Conservation (phyloP, 2,329 filamentous ascomycete species). For the Colletotrichum agaves region DNA sequence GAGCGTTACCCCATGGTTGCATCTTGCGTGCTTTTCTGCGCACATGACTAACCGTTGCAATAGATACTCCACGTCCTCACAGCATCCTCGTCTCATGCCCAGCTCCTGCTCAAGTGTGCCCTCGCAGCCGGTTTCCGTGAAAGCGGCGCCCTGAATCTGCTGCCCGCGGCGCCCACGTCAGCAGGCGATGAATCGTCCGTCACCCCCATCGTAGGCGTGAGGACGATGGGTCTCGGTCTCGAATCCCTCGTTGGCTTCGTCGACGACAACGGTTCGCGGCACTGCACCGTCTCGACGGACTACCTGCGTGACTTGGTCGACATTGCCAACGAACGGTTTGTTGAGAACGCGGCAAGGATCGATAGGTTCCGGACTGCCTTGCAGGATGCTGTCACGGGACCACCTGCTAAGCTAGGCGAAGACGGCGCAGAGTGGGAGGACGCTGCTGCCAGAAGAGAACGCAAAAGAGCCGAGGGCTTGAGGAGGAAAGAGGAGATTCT, state of each 20-base stretch:
- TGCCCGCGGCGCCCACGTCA: conserved; percentile 42
- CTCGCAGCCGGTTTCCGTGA: conserved; percentile 89
- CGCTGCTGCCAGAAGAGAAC: conserved; percentile 59
- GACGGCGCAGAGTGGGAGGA: conserved; percentile 64
- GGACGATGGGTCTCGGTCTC: conserved; percentile 83
- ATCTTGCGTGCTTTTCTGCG: neutral
- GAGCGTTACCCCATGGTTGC: neutral
- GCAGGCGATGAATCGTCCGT: conserved; percentile 46
- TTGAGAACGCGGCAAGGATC: conserved; percentile 75
- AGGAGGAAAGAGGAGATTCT: conserved; percentile 58
- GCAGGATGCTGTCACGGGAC: conserved; percentile 45
- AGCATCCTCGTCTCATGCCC: conserved; percentile 78
- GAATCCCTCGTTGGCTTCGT: conserved; percentile 80
- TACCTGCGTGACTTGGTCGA: conserved; percentile 75
- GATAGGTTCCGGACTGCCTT: conserved; percentile 70
- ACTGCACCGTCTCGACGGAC: conserved; percentile 68
- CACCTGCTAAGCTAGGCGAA: conserved; percentile 42
- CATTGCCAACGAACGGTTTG: conserved; percentile 80
- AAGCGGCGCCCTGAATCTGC: conserved; percentile 81
- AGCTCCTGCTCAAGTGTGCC: conserved; percentile 79
- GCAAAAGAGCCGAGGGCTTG: conserved; percentile 69
- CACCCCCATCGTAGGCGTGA: conserved; percentile 83
- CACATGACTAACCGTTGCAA: neutral
- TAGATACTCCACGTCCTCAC: conserved; percentile 91
- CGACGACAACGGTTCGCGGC: conserved; percentile 50